Percentiles rank a stretch among this genome's conserved stretches.
Conservation (phyloP, 2,329 filamentous ascomycete species). For the Cladobotryum mycophilum region DNA sequence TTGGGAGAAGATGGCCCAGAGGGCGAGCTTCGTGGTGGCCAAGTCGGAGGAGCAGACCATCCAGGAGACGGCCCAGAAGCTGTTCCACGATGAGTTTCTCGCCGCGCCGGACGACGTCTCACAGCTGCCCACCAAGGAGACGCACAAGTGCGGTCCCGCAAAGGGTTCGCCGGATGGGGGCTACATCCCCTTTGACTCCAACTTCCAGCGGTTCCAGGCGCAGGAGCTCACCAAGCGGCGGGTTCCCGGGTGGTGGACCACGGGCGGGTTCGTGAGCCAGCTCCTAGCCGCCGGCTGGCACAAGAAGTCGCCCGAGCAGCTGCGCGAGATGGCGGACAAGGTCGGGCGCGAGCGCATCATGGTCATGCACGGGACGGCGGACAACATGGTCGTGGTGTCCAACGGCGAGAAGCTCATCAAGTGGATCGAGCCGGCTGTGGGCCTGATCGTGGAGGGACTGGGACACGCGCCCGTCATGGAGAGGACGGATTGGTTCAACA, state of each 20-base stretch:
- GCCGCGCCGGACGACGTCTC: slow-evolving; percentile 48
- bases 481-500: slow-evolving; percentile 61
- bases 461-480: slow-evolving; percentile 74
- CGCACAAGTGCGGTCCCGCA: slow-evolving; percentile 32
- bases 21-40: slow-evolving; percentile 56
- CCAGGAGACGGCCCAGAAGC: slow-evolving; percentile 53
- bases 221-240: slow-evolving; percentile 68
- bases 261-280: slow-evolving; percentile 67
- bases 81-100: slow-evolving; percentile 64
- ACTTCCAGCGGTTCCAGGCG: slow-evolving; percentile 77
- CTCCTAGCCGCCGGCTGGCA: slow-evolving; percentile 75
- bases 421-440: slow-evolving; percentile 55
- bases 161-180: slow-evolving; percentile 19
- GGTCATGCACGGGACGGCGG: slow-evolving; percentile 68
- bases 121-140: slow-evolving; percentile 40
- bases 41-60: slow-evolving; percentile 64
- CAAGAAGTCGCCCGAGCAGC: slow-evolving; percentile 61
- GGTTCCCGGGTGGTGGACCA: slow-evolving; percentile 54
- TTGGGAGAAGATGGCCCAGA: slow-evolving; percentile 56
- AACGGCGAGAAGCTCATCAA: slow-evolving; percentile 65
- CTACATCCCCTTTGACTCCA: slow-evolving; percentile 59
- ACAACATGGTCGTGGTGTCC: slow-evolving; percentile 69
- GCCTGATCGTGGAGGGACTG: slow-evolving; percentile 59
- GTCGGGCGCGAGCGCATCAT: slow-evolving; percentile 70
- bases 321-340: slow-evolving; percentile 56